Evolutionary conservation across 2,329 filamentous ascomycete genomes (phyloP), one percentile per base, ranked within the genome.

Genomic region (Penicillium sp.): DNA sequence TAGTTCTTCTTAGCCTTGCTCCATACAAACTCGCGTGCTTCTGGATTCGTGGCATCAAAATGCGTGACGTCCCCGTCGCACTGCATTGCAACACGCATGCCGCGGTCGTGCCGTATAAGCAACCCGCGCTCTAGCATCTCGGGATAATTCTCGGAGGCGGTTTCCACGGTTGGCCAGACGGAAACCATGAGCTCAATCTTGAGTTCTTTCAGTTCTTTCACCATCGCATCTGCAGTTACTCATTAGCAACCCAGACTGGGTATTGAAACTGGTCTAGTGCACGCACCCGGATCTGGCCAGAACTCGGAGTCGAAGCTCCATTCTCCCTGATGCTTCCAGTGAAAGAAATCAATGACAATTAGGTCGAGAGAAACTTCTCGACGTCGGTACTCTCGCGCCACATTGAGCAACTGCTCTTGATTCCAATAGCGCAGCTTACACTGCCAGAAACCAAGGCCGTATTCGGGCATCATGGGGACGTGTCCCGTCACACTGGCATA

Each of bases 301-400:
- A 81, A 87, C 0, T 74, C 75, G 0, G 76, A 70, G 60, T 88
- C 85, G 57, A 88, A 87, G 35, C 76, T 81, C 84, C 85, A 88
- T 49, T 88, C 85, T 5, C 85, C 85, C 62, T 88, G 83, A 7
- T 75, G 73, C 7, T 80, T 79, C 85, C 85, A 87, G 62, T 87
- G 84, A 64, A 87, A 87, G 64, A 83, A 87, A 60, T 87, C 85
- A 33, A 83, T 72, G 0, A 87, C 84, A n/a, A 87, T 86, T 2
- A 87, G 63, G 61, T 86, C 82, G 16, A 87, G 73, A 0, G 84
- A 84, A 14, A 87, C 64, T 0, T 79, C 63, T 1, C 82, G 71
- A 28, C 70, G 68, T 46, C 76, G 78, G 55, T 87, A 83, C 61
- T 86, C 83, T 5, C 84, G 68, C 0, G 84, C 84, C 0, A 87